Evolutionary conservation across 139 green algal genomes (phyloP), one percentile per base, ranked within the genome.

Genomic region (Picochlorum sp.): DNA sequence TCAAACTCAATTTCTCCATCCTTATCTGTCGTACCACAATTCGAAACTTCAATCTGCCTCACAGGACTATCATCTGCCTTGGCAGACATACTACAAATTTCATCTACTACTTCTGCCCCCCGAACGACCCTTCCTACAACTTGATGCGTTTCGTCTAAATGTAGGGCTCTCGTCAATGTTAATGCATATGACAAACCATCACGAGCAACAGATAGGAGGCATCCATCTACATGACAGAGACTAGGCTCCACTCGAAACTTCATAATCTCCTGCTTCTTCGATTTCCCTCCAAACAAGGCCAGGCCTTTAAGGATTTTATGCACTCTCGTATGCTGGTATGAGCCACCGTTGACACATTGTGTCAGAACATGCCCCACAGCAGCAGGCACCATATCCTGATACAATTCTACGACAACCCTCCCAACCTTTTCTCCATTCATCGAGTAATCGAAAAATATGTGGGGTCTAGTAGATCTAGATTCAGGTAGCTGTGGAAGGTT

Each of bases 371-470:
- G 79, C 15, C 54, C 61, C 2, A 69, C 70, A 10, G 77, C 79
- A 41, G 80, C 62, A 5, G 84, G 81, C 2, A 78, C 61, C 0
- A 81, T 23, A 28, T 91, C 84, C 6, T 88, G 74, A 77, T 80
- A 91, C 45, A 90, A 49, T 72, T 90, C 84, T 16, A 90, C 59
- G 20, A 90, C 78, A 24, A 90, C 9, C 0, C 83, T 74, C 0
- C 84, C 84, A 85, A 76, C 58, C 32, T 37, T 24, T 45, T 44
- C 61, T 34, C 24, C 10, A 16, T 8, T 62, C 14, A 80, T 44
- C 1, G 56, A 44, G 0, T 88, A 60, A 55, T 90, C 79, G 45
- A 89, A 38, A 57, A 88, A 90, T 3, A 88, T 60, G 24, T 84
- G 77, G 1, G 73, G 74, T 2, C 83, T 71, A 45, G 76, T 57